These are phyloP conservation scores for Thymus mandschuricus DNA, from an alignment of 257 asterid species.

Conservation along the genomic window DNA sequence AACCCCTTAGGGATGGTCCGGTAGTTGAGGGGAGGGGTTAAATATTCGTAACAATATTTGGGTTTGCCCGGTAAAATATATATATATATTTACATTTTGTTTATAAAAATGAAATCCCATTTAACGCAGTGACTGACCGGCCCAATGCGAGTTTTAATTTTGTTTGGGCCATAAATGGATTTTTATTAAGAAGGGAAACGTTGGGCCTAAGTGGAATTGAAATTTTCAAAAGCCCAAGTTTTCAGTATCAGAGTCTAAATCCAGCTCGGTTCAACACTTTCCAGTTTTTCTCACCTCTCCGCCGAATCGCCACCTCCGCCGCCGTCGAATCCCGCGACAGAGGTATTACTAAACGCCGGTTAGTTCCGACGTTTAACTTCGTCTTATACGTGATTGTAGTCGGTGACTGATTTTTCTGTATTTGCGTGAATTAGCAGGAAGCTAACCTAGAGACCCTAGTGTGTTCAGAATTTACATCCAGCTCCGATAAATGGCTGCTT, in stretches of 20 bases:
- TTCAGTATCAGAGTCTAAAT: not conserved
- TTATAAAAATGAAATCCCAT: too few relatives aligned
- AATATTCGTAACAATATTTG: too few relatives aligned
- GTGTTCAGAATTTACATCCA: constrained; percentile 13
- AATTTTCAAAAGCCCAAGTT: not conserved
- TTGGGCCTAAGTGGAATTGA: too few relatives aligned
- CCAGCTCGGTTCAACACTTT: too few relatives aligned
- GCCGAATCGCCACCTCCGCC: constrained; percentile 30
- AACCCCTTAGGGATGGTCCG: too few relatives aligned
- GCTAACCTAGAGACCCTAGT: not conserved
- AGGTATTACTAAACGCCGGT: not conserved
- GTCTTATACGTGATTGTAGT: not conserved
- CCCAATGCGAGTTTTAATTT: too few relatives aligned
- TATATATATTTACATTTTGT: too few relatives aligned
- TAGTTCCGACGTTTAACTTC: not conserved
- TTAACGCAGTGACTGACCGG: too few relatives aligned
- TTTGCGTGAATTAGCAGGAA: constrained; percentile 24
- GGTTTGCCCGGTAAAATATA: too few relatives aligned
- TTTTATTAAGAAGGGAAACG: too few relatives aligned
- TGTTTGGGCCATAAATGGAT: too few relatives aligned
- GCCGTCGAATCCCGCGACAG: not conserved
- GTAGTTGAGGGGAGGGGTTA: too few relatives aligned
- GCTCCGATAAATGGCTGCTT: constrained; percentile 49
- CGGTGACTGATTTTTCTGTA: constrained; percentile 17
- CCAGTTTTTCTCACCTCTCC: not conserved